These are phyloP conservation scores for Aspergillus tanneri DNA, from an alignment of 2,329 filamentous ascomycete species.

Conservation along the genomic window DNA sequence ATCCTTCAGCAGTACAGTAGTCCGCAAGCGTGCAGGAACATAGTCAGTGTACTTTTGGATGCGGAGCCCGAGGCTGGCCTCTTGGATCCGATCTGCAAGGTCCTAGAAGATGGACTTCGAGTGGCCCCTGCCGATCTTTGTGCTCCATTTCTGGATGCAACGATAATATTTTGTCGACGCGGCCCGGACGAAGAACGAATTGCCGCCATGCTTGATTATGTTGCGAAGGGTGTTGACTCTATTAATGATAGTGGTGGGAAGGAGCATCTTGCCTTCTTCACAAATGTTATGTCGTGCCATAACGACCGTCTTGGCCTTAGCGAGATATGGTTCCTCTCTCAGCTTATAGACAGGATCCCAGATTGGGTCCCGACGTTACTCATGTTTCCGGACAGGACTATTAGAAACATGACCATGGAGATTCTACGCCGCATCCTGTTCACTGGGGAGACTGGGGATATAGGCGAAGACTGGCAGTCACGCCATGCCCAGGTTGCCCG, in stretches of 20 bases:
- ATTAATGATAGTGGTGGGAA: constrained; percentile 49
- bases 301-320: constrained; percentile 40
- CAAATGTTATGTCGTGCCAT: constrained; percentile 48
- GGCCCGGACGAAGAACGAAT: constrained; percentile 40
- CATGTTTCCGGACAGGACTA: constrained; percentile 48
- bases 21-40: constrained; percentile 50
- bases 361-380: constrained; percentile 55
- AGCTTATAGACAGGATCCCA: constrained; percentile 43
- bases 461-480: constrained; percentile 26
- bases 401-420: constrained; percentile 48
- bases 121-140: constrained; percentile 50
- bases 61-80: constrained; percentile 53
- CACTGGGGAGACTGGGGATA: constrained; percentile 32
- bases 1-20: constrained; percentile 64
- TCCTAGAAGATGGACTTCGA: constrained; percentile 56
- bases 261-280: constrained; percentile 55
- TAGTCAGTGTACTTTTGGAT: constrained; percentile 59
- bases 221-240: constrained; percentile 49
- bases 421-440: constrained; percentile 47
- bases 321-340: constrained; percentile 34
- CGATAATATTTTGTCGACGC: constrained; percentile 53
- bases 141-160: constrained; percentile 59
- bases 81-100: constrained; percentile 50
- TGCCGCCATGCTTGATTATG: constrained; percentile 40
- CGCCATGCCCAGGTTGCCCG: constrained; percentile 32